phyloP scores from a whole-genome alignment of 352 stramenopile species.

The Globisporangium takayamanum region DNA sequence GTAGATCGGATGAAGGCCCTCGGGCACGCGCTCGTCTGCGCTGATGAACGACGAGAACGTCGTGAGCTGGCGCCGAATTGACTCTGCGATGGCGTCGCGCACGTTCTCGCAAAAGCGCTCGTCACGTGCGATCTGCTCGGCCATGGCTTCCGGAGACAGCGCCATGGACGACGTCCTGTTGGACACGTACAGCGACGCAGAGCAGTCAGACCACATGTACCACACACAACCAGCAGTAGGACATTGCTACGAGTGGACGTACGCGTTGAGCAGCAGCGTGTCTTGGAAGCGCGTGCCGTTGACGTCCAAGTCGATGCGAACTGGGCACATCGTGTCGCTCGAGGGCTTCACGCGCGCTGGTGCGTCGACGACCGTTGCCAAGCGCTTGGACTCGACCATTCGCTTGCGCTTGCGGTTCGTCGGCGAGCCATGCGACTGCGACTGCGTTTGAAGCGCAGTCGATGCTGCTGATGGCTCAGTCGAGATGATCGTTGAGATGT shows the following conservation, averaged over 20 bases:
- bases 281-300: constrained; percentile 73
- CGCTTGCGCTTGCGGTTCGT: constrained; percentile 61
- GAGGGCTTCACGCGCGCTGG: constrained; percentile 9
- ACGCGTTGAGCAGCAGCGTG: constrained; percentile 65
- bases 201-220: background rate
- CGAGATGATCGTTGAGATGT: constrained; percentile 33
- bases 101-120: constrained; percentile 47
- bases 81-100: constrained; percentile 61
- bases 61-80: constrained; percentile 61
- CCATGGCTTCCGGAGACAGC: constrained; percentile 46
- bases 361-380: constrained; percentile 12
- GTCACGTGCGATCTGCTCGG: constrained; percentile 49
- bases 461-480: background rate
- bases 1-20: constrained; percentile 55
- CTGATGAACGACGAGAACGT: constrained; percentile 46
- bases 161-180: constrained; percentile 18
- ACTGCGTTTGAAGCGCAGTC: too few species aligned
- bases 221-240: background rate
- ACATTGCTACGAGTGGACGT: constrained; percentile 9
- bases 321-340: constrained; percentile 53
- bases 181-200: too few species aligned
- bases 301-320: constrained; percentile 73
- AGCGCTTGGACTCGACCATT: constrained; percentile 34
- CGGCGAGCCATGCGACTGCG: background rate
- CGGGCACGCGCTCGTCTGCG: constrained; percentile 9